Evolutionary conservation across 2,329 filamentous ascomycete species (phyloP).

Genomic region (Cadophora luteo-olivacea): DNA sequence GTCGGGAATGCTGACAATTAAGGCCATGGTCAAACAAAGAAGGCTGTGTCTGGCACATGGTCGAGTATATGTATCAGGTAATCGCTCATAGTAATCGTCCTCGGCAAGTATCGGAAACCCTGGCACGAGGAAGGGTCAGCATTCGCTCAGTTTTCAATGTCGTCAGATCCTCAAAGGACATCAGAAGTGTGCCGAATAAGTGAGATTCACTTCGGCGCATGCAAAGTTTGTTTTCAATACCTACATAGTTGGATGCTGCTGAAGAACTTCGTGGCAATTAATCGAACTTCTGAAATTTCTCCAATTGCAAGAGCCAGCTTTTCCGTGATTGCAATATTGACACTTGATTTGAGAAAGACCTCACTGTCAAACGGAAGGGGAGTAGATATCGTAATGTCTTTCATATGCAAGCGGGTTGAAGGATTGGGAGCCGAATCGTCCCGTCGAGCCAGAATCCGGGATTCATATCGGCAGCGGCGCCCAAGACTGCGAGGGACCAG

Average conservation of each 20-base stretch:
- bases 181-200: neutral
- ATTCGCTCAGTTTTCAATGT: neutral
- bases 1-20: conserved; percentile 25
- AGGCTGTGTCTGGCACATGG: conserved; percentile 30
- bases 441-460: neutral
- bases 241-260: conserved; percentile 27
- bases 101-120: conserved; percentile 33
- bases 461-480: conserved; percentile 27
- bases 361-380: neutral
- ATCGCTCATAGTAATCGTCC: conserved; percentile 23
- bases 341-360: conserved; percentile 11
- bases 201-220: neutral
- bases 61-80: conserved; percentile 19
- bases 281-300: conserved; percentile 23
- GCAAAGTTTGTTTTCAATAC: neutral
- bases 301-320: conserved; percentile 25
- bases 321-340: conserved; percentile 24
- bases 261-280: conserved; percentile 28
- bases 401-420: neutral
- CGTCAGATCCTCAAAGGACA: neutral
- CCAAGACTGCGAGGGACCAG: conserved; percentile 23
- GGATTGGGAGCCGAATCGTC: neutral
- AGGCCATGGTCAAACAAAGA: conserved; percentile 28
- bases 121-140: neutral
- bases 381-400: too few relatives aligned